Percentiles rank a stretch among this genome's conserved stretches.
Conservation (phyloP, 129 eudicot genomes). For the Smallanthus sonchifolius region DNA sequence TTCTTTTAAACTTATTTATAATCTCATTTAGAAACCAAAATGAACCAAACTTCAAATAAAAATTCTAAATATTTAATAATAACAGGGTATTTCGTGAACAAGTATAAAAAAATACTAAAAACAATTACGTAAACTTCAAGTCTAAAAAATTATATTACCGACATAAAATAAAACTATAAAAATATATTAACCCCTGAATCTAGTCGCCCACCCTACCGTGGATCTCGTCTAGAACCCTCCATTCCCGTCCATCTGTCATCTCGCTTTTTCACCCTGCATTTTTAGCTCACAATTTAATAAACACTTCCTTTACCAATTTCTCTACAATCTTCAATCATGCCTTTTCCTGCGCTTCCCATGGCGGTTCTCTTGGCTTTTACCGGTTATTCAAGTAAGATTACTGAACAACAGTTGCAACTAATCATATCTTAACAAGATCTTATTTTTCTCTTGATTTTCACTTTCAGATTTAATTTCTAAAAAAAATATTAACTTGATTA, state of each 20-base stretch:
- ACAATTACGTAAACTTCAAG: no score
- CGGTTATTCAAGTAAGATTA: constrained; percentile 52
- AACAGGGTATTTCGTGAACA: no score
- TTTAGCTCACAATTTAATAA: background rate
- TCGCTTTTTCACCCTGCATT: background rate
- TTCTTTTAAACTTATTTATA: no score
- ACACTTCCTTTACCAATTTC: constrained; percentile 25
- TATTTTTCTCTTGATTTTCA: background rate
- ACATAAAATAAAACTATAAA: background rate
- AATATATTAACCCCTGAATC: background rate
- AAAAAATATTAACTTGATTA: background rate
- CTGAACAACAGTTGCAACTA: background rate
- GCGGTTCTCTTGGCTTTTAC: constrained; percentile 43
- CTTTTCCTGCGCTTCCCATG: constrained; percentile 33
- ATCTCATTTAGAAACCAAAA: no score
- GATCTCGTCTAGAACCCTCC: constrained; percentile 27
- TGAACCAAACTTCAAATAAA: no score
- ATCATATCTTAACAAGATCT: background rate
- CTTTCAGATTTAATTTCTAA: background rate
- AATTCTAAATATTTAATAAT: no score
- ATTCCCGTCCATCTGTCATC: constrained; percentile 15
- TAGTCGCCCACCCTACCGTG: constrained; percentile 14
- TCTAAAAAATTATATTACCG: background rate
- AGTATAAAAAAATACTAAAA: no score
- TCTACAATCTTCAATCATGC: constrained; percentile 36